Evolutionary conservation across 2,329 filamentous ascomycete genomes (phyloP).

Genomic region (Metarhizium humberi): DNA sequence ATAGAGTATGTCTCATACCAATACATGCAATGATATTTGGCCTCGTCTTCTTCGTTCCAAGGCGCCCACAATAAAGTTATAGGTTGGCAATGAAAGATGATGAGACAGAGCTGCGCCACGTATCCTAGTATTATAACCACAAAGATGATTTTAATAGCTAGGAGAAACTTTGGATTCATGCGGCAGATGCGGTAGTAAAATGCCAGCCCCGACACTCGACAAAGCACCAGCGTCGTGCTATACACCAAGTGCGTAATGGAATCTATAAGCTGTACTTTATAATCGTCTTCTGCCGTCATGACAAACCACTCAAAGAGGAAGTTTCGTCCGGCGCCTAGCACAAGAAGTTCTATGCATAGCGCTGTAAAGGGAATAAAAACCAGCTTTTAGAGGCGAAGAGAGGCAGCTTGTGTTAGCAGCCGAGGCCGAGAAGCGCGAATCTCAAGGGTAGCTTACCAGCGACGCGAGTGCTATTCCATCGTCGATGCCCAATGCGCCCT

Average conservation of each 20-base stretch:
- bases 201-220: slow-evolving; percentile 4
- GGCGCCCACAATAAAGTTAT: slow-evolving; percentile 1
- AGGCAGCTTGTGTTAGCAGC: not conserved
- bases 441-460: not conserved
- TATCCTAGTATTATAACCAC: not conserved
- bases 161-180: slow-evolving; percentile 1
- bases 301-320: not conserved
- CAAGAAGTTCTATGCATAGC: not conserved
- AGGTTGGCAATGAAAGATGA: slow-evolving; percentile 4
- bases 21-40: not conserved
- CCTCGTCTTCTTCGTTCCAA: too few species aligned
- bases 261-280: not conserved
- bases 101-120: slow-evolving; percentile 1
- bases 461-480: not conserved
- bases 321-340: not conserved
- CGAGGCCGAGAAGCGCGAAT: too few species aligned
- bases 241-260: slow-evolving; percentile 1
- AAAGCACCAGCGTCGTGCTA: slow-evolving; percentile 1
- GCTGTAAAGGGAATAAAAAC: not conserved
- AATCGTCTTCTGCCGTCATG: not conserved
- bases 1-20: not conserved
- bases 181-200: slow-evolving; percentile 5
- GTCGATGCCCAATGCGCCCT: not conserved
- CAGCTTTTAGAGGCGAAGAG: not conserved
- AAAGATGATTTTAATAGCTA: slow-evolving; percentile 1